Percentiles rank a stretch among this genome's conserved stretches.
Evolutionary conservation across 805 yeast genomes (phyloP).

Genomic region (Pichia californica): DNA sequence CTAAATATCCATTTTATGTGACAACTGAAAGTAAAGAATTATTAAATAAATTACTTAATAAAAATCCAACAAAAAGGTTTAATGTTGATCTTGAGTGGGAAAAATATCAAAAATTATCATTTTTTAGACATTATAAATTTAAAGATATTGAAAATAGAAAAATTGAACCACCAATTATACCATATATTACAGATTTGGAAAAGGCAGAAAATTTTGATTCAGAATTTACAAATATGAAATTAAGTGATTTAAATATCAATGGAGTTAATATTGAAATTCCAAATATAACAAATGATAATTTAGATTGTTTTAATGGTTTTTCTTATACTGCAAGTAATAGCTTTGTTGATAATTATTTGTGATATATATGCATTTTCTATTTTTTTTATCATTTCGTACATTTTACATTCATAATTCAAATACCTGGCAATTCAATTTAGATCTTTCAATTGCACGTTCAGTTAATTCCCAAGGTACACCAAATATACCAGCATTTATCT

Average conservation of each 20-base stretch:
- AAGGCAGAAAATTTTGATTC: conserved; percentile 74
- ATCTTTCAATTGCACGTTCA: conserved; percentile 40
- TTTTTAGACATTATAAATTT: conserved; percentile 74
- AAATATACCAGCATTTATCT: conserved; percentile 76
- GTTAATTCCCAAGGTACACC: conserved; percentile 74
- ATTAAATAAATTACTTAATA: conserved; percentile 54
- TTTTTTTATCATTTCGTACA: too few species aligned
- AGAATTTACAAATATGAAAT: conserved; percentile 61
- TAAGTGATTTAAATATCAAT: conserved; percentile 14
- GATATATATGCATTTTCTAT: too few species aligned
- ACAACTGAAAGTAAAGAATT: conserved; percentile 74
- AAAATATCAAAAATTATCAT: conserved; percentile 52
- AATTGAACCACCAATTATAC: conserved; percentile 66
- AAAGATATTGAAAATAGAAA: conserved; percentile 40
- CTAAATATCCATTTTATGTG: conserved; percentile 62
- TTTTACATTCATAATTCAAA: conserved; percentile 32
- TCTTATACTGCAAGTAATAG: conserved; percentile 38
- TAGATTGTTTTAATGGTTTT: conserved; percentile 34
- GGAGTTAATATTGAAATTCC: neutral
- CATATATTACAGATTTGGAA: conserved; percentile 66
- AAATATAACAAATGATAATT: neutral
- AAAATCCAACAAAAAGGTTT: conserved; percentile 58
- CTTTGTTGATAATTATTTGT: conserved; percentile 28
- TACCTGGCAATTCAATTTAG: conserved; percentile 36
- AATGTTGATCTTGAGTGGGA: conserved; percentile 49